phyloP scores from a whole-genome alignment of 2,329 filamentous ascomycete genomes.

The Diaporthe ampelina region DNA sequence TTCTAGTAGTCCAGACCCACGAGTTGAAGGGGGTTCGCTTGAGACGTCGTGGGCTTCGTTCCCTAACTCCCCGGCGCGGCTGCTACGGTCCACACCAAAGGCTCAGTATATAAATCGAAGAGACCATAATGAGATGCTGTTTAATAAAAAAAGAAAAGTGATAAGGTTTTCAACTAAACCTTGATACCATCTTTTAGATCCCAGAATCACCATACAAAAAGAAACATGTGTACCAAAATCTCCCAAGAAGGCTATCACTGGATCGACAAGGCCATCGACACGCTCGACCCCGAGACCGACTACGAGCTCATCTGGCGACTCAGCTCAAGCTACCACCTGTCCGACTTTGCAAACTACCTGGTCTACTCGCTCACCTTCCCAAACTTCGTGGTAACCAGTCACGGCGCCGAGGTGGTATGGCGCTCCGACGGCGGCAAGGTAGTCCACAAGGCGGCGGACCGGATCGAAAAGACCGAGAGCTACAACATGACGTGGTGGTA shows the following conservation, averaged over 20 bases:
- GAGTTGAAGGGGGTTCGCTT: neutral
- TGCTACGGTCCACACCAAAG: neutral
- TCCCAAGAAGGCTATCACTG: conserved; percentile 21
- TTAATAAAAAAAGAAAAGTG: neutral
- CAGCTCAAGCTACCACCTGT: conserved; percentile 14
- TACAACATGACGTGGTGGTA: conserved; percentile 27
- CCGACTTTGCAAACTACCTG: conserved; percentile 1
- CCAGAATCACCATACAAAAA: neutral
- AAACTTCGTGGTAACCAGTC: neutral
- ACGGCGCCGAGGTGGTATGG: conserved; percentile 13
- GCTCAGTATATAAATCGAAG: neutral
- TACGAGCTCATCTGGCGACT: conserved; percentile 16
- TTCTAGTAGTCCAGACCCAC: neutral
- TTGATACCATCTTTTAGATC: neutral
- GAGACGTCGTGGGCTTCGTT: neutral
- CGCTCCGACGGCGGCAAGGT: conserved; percentile 20
- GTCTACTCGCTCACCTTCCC: conserved; percentile 14
- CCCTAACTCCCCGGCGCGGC: conserved; percentile 21
- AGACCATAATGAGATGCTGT: neutral
- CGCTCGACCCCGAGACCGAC: conserved; percentile 11
- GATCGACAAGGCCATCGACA: conserved; percentile 21
- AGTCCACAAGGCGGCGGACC: conserved; percentile 11
- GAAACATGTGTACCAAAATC: neutral
- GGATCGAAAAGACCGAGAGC: conserved; percentile 10
- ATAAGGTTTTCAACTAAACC: neutral